These are phyloP conservation scores for Amyloporia xantha DNA, from an alignment of 768 basidiomycete genomes.

Conservation along the genomic window DNA sequence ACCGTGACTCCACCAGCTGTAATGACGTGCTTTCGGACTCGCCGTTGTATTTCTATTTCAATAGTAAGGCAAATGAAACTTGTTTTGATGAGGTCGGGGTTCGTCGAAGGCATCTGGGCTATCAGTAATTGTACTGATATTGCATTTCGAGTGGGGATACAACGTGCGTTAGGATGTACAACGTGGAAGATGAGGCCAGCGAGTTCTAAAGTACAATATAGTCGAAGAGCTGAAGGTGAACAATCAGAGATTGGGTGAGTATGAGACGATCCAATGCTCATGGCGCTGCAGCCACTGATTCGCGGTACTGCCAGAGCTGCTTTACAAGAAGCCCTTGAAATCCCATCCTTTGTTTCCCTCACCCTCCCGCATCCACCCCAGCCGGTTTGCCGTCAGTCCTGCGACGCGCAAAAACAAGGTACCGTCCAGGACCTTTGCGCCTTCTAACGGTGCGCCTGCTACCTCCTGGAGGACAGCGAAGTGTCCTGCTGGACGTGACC, in stretches of 20 bases:
- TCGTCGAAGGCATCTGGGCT: too few species aligned
- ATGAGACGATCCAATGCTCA: conserved; percentile 19
- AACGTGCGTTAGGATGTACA: too few species aligned
- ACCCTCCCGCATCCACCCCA: conserved; percentile 37
- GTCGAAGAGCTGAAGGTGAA: too few species aligned
- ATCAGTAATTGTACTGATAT: too few species aligned
- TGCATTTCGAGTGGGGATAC: too few species aligned
- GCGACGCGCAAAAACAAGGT: conserved; percentile 56
- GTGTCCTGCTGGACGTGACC: conserved; percentile 28
- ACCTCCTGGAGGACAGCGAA: conserved; percentile 20
- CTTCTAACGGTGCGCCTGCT: conserved; percentile 30
- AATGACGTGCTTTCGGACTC: too few species aligned
- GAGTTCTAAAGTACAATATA: too few species aligned
- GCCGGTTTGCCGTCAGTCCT: conserved; percentile 38
- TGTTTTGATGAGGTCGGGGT: too few species aligned
- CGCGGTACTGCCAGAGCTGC: background rate
- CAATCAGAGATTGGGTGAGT: background rate
- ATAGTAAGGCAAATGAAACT: too few species aligned
- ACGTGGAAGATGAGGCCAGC: too few species aligned
- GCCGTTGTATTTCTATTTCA: too few species aligned
- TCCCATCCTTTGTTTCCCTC: conserved; percentile 21
- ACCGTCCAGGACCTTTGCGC: conserved; percentile 52
- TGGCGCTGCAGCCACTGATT: background rate
- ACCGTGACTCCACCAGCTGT: conserved; percentile 5
- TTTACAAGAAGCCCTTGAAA: conserved; percentile 22